Base-by-base conservation (phyloP, 768 basidiomycete species). In the Trametes sanguinea region DNA sequence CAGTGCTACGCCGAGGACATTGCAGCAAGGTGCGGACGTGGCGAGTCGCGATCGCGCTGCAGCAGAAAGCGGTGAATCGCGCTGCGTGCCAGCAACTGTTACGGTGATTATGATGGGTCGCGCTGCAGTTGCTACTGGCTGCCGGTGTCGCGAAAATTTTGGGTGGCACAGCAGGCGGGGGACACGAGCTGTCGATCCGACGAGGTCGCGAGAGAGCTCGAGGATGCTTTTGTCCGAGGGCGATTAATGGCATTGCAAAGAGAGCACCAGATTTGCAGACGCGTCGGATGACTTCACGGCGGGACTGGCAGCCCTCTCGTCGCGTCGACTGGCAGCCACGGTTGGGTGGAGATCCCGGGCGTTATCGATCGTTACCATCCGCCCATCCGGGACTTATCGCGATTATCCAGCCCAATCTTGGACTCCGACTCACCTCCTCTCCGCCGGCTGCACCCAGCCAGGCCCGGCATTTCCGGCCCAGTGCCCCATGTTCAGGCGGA, bases 311-410 rank as follows among this genome's bases (percentile, higher is more conserved):
- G 22, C 22, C n/a, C n/a, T n/a, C n/a, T n/a, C n/a, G 42, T n/a
- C 5, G 42, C 14, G 22, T 22, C 22, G 22, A 22, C 22, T 22
- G 22, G 22, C 22, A 22, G 39, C 39, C 39, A 39, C n/a, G 13
- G 42, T 43, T 8, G 42, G 42, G 42, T 2, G 35, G 35, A 43
- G 42, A 13, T n/a, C 22, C 17, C 33, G 16, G 22, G 33, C 29
- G 55, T 63, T 63, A 63, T 63, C 62, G 62, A 63, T 63, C 57
- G 62, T 63, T 58, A 63, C 62, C 52, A 63, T 45, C 55, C 42
- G n/a, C 55, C 56, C 6, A 40, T 53, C 46, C 37, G 22, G 57
- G 56, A 48, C 51, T 54, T 63, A 54, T 63, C 56, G 39, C 46
- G 51, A 58, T 63, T 47, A 58, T 63, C 57, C 62, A n/a, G 4